Evolutionary conservation across 306 rosid genomes (phyloP), one percentile per base, ranked within the genome.

Genomic region (Vachellia pachyceras): DNA sequence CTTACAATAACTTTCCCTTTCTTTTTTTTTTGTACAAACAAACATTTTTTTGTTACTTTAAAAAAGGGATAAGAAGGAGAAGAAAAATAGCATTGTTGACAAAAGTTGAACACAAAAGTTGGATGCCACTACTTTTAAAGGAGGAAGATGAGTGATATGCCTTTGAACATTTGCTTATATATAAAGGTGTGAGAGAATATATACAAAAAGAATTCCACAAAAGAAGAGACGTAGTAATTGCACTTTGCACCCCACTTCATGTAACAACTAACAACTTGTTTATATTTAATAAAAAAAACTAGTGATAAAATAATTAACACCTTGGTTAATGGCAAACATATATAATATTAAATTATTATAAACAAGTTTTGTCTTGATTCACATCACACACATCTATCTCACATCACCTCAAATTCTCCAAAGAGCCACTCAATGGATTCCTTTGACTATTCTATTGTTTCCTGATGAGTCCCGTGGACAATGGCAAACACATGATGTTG

Each of bases 401-500:
- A 18, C 17, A 1, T n/a, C 23, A n/a, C n/a, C n/a, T 54, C 12
- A 50, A 50, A 50, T 20, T 58, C 33, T n/a, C n/a, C n/a, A 54
- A n/a, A 22, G 65, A 69, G 39, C 39, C 14, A 42, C 46, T 36
- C n/a, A 7, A 55, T 79, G 10, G 77, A 70, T 36, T 52, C 73
- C 45, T 82, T 82, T 82, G 89, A 86, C 86, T 66, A 64, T 25
- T 18, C 11, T 63, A 10, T 64, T 29, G 6, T 23, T 14, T 14
- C 33, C 33, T 13, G 55, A 47, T 71, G 80, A 17, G 58, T 55
- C 82, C 70, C 79, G 69, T 80, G 69, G 11, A 20, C 69, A 50
- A 81, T 86, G 82, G 87, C 47, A 83, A 81, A 80, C 72, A 36
- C n/a, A 68, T 47, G 25, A 50, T 77, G 83, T 73, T 74, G 81